These are phyloP conservation scores for Glycine latifolia DNA, from an alignment of 306 rosid species.

Conservation along the genomic window DNA sequence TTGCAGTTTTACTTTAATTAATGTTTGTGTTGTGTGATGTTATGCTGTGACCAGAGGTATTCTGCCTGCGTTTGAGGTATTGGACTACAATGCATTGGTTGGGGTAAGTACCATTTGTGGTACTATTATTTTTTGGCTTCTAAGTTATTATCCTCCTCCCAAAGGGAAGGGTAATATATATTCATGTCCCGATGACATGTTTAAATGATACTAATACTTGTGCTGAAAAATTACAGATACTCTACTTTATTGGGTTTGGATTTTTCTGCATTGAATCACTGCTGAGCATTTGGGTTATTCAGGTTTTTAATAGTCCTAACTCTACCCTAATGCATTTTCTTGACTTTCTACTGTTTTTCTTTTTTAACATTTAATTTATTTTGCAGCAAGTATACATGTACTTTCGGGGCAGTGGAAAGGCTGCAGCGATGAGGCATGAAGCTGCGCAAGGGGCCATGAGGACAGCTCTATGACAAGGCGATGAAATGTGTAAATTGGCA, in stretches of 20 bases:
- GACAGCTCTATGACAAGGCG: constrained; percentile 67
- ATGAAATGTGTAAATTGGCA: constrained; percentile 26
- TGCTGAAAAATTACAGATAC: constrained; percentile 57
- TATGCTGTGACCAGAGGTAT: constrained; percentile 73
- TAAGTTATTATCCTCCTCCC: not conserved
- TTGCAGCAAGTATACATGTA: constrained; percentile 94
- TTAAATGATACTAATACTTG: constrained; percentile 18
- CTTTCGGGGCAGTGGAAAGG: constrained; percentile 93
- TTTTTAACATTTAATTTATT: constrained; percentile 31
- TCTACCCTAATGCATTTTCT: not conserved
- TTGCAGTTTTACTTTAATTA: constrained; percentile 41
- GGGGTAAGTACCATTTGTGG: constrained; percentile 66
- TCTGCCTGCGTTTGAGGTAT: constrained; percentile 72
- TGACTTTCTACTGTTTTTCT: constrained; percentile 12
- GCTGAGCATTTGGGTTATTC: constrained; percentile 89
- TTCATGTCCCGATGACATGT: not conserved
- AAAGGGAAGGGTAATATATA: not conserved
- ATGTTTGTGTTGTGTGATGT: constrained; percentile 47
- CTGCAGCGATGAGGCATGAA: constrained; percentile 70
- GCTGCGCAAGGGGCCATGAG: constrained; percentile 77
- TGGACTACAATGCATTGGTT: constrained; percentile 52
- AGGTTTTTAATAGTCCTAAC: constrained; percentile 57
- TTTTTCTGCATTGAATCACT: constrained; percentile 68
- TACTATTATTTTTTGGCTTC: constrained; percentile 23
- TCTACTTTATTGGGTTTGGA: constrained; percentile 83